phyloP scores from a whole-genome alignment of 371 early-diverging fungal genomes.

The Zychaea mexicana region DNA sequence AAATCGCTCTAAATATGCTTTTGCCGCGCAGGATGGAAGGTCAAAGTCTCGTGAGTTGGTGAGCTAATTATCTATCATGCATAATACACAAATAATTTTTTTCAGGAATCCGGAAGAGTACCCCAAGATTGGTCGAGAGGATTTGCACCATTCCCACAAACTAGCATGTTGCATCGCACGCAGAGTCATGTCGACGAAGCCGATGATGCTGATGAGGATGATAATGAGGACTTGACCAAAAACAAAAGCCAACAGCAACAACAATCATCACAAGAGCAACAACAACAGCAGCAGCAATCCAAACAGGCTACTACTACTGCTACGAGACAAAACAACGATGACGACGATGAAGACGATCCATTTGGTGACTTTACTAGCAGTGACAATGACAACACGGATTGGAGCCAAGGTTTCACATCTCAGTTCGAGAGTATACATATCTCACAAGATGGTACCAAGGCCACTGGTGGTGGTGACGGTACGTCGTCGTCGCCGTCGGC shows the following conservation, averaged over 20 bases:
- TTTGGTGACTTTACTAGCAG: slow-evolving; percentile 43
- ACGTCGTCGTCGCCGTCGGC: too few relatives aligned
- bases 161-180: slow-evolving; percentile 29
- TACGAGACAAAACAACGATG: not conserved
- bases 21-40: not conserved
- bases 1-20: not conserved
- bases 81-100: not conserved
- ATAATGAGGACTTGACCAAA: not conserved
- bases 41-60: not conserved
- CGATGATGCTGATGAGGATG: slow-evolving; percentile 13
- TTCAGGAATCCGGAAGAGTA: slow-evolving; percentile 18
- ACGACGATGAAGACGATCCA: slow-evolving; percentile 39
- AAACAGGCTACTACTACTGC: not conserved
- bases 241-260: not conserved
- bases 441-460: slow-evolving; percentile 5
- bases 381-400: slow-evolving; percentile 14
- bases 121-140: slow-evolving; percentile 27
- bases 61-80: not conserved
- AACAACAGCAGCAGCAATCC: not conserved
- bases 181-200: slow-evolving; percentile 24
- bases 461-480: not conserved
- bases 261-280: not conserved
- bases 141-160: slow-evolving; percentile 25
- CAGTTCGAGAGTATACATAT: slow-evolving; percentile 17
- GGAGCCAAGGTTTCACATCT: slow-evolving; percentile 9